Conservation (phyloP, 129 eudicot genomes). For the Flaveria trinervia region DNA sequence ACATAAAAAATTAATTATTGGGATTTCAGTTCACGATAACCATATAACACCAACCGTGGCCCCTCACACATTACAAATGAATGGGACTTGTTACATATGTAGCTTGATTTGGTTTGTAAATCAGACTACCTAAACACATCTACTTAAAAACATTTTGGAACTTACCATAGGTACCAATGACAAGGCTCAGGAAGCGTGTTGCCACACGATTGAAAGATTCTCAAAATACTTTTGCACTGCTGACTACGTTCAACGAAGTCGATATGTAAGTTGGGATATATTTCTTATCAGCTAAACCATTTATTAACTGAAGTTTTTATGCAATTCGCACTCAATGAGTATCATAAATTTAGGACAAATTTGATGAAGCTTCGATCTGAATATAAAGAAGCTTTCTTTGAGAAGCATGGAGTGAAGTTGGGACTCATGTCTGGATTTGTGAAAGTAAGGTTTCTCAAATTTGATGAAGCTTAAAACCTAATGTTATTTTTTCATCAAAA, state of each 20-base stretch:
- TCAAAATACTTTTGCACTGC: constrained; percentile 69
- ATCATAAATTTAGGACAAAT: constrained; percentile 46
- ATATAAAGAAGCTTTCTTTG: constrained; percentile 63
- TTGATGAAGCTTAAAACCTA: background rate
- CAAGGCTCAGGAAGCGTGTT: constrained; percentile 68
- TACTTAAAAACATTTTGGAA: background rate
- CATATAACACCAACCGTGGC: background rate
- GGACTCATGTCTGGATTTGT: constrained; percentile 76
- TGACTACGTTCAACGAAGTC: constrained; percentile 65
- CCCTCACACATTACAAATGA: background rate
- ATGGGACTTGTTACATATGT: background rate
- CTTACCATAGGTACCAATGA: constrained; percentile 62
- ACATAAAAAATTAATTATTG: background rate
- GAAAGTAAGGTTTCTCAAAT: constrained; percentile 53
- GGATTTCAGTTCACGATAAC: background rate
- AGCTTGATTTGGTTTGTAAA: background rate
- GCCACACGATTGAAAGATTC: constrained; percentile 70
- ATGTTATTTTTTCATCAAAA: background rate
- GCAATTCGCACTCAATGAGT: background rate
- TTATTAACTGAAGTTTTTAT: background rate
- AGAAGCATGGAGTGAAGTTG: constrained; percentile 72
- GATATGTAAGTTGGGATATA: constrained; percentile 53
- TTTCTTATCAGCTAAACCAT: background rate
- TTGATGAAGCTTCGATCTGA: constrained; percentile 70
- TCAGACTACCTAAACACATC: background rate